Evolutionary conservation across 352 stramenopile species (phyloP).

Genomic region (Achlya hypogyna): DNA sequence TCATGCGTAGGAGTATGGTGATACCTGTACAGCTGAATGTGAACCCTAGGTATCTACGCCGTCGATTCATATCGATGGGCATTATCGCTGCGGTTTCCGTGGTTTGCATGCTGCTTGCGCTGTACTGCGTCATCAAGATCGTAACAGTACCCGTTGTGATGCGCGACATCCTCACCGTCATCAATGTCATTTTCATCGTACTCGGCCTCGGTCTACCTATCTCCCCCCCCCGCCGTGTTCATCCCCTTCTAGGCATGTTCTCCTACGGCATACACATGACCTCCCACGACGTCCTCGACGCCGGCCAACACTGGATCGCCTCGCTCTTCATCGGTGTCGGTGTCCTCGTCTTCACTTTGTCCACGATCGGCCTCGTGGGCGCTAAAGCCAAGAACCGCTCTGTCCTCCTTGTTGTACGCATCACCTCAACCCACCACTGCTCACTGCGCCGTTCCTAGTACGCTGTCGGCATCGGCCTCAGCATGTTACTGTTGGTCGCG

Average conservation of each 20-base stretch:
- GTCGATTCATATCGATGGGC: conserved; percentile 39
- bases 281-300: conserved; percentile 49
- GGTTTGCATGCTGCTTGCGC: conserved; percentile 37
- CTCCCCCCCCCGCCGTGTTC: neutral
- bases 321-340: conserved; percentile 65
- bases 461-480: conserved; percentile 50
- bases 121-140: conserved; percentile 78
- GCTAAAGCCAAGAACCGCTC: conserved; percentile 61
- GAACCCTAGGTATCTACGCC: conserved; percentile 29
- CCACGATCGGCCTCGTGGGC: conserved; percentile 56
- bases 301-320: conserved; percentile 64
- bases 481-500: conserved; percentile 48
- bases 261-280: conserved; percentile 47
- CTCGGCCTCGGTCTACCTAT: conserved; percentile 31
- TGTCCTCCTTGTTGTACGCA: conserved; percentile 64
- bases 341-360: conserved; percentile 51
- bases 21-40: neutral
- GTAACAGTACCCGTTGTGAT: conserved; percentile 82
- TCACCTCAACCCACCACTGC: neutral
- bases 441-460: conserved; percentile 36
- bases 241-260: conserved; percentile 32
- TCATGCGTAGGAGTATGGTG: conserved; percentile 25
- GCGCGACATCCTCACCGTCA: conserved; percentile 68
- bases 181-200: conserved; percentile 60
- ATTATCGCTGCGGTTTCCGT: conserved; percentile 38